Conservation (phyloP, 2,329 filamentous ascomycete species). For the Diaporthe sp. region DNA sequence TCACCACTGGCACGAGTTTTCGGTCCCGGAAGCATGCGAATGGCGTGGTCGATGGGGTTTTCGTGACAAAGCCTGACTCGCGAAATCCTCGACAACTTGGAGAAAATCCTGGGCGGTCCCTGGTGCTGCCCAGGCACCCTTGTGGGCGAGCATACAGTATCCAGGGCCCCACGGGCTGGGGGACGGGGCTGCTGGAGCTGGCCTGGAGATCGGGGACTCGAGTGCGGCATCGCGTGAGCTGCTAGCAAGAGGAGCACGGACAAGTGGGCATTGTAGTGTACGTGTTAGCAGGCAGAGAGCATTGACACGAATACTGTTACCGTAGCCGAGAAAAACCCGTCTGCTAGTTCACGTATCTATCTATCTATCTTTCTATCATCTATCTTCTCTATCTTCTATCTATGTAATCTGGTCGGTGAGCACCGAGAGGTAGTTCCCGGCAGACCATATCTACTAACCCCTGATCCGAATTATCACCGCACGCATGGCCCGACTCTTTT, state of each 20-base stretch:
- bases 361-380: neutral
- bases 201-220: constrained; percentile 12
- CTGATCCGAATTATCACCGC: neutral
- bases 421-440: constrained; percentile 10
- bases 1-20: constrained; percentile 21
- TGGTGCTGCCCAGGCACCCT: constrained; percentile 4
- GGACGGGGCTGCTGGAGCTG: constrained; percentile 7
- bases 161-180: constrained; percentile 9
- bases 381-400: neutral
- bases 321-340: neutral
- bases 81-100: constrained; percentile 2
- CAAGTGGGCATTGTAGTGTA: constrained; percentile 4
- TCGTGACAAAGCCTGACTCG: constrained; percentile 30
- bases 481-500: neutral
- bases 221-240: constrained; percentile 16
- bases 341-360: neutral
- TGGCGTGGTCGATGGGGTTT: constrained; percentile 35
- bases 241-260: neutral
- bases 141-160: constrained; percentile 8
- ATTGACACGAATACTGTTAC: neutral
- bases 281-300: neutral
- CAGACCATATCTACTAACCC: neutral
- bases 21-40: constrained; percentile 14
- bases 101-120: neutral
- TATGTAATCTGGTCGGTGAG: constrained; percentile 13